phyloP scores from a whole-genome alignment of 345 rosid species.

The Physaria fendleri region DNA sequence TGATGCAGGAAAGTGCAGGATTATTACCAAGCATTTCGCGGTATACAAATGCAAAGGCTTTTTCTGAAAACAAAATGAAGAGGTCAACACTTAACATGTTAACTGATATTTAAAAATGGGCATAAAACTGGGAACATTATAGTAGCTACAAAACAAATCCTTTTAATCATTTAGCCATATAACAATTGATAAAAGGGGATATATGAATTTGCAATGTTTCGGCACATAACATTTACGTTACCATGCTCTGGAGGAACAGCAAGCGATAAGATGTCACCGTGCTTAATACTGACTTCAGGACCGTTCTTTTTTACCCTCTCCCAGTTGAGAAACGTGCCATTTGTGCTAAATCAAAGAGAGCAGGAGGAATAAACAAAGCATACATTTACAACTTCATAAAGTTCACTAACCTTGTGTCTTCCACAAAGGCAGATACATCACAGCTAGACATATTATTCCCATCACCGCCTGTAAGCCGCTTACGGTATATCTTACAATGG shows the following conservation, averaged over 20 bases:
- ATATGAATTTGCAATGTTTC: background rate
- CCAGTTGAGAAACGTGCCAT: constrained; percentile 87
- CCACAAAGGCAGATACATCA: constrained; percentile 46
- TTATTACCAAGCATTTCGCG: constrained; percentile 48
- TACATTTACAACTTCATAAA: background rate
- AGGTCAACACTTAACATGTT: background rate
- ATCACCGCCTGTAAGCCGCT: constrained; percentile 29
- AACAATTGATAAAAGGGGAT: background rate
- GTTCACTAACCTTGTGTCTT: constrained; percentile 66
- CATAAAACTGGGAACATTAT: background rate
- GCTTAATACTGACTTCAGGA: constrained; percentile 53
- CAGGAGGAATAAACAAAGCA: background rate
- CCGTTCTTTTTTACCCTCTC: constrained; percentile 59
- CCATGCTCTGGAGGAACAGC: constrained; percentile 85
- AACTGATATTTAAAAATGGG: background rate
- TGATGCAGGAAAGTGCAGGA: constrained; percentile 28
- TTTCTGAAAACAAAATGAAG: constrained; percentile 43
- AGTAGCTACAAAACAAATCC: background rate
- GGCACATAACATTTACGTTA: constrained; percentile 22
- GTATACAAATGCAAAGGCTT: constrained; percentile 78
- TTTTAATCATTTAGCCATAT: background rate
- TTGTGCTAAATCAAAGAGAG: constrained; percentile 45
- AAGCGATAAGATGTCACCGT: constrained; percentile 86
- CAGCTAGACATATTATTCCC: constrained; percentile 20
- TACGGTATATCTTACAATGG: constrained; percentile 74